Percentiles rank a stretch among this genome's conserved stretches.
phyloP scores from a whole-genome alignment of 2,329 filamentous ascomycete species.

The Pseudogymnoascus sp. region DNA sequence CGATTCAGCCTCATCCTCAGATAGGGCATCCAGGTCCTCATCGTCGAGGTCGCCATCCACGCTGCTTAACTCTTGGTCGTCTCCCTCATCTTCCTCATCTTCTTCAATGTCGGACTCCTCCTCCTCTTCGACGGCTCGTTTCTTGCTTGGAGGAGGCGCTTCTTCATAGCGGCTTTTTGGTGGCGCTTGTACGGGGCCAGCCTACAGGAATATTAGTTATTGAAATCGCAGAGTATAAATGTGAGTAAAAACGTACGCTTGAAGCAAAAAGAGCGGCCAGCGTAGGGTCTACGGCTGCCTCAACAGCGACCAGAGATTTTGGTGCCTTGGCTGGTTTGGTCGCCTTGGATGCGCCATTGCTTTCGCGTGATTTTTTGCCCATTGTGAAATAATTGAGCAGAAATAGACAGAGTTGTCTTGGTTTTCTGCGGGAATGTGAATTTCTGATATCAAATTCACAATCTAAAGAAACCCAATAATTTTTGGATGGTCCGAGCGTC shows the following conservation, averaged over 20 bases:
- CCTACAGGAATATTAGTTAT: conserved; percentile 19
- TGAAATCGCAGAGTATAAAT: not conserved
- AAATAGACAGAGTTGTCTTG: not conserved
- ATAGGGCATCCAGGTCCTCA: conserved; percentile 24
- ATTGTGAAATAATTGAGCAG: conserved; percentile 18
- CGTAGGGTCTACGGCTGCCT: conserved; percentile 57
- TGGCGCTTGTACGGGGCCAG: conserved; percentile 31
- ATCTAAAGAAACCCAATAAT: conserved; percentile 10
- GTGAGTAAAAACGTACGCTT: conserved; percentile 52
- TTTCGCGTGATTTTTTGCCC: conserved; percentile 26
- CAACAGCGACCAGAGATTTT: conserved; percentile 27
- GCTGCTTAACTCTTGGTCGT: conserved; percentile 32
- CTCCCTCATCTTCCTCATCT: conserved; percentile 21
- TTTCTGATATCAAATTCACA: conserved; percentile 11
- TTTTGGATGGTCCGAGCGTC: conserved; percentile 9
- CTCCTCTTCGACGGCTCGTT: conserved; percentile 23
- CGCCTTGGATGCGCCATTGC: conserved; percentile 18
- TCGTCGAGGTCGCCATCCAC: conserved; percentile 31
- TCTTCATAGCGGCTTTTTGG: conserved; percentile 27
- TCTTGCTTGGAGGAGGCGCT: conserved; percentile 27
- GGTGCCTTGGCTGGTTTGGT: conserved; percentile 19
- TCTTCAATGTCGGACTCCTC: conserved; percentile 22
- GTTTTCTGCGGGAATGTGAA: conserved; percentile 5
- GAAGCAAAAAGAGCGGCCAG: conserved; percentile 64
- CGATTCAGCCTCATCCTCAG: conserved; percentile 25